phyloP scores from a whole-genome alignment of 495 filamentous ascomycete genomes.

The Tuber aestivum region DNA sequence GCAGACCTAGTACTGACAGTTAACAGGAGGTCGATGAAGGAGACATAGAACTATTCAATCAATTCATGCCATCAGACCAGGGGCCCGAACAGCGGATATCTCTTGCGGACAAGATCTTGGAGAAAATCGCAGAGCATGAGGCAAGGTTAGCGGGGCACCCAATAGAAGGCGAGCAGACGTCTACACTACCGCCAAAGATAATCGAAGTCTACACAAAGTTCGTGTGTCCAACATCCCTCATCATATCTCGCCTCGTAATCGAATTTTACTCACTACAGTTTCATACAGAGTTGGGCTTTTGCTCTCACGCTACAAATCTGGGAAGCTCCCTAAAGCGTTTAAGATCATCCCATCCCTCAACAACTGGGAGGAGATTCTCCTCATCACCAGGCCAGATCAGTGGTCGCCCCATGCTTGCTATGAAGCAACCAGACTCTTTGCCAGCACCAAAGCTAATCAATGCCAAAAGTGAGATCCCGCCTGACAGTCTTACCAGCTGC shows the following conservation, averaged over 20 bases:
- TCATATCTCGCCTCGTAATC: background rate
- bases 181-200: conserved; percentile 81
- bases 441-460: conserved; percentile 67
- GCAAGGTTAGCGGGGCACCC: conserved; percentile 52
- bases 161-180: conserved; percentile 63
- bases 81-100: conserved; percentile 60
- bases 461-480: conserved; percentile 52
- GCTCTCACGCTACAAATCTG: conserved; percentile 87
- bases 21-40: conserved; percentile 75
- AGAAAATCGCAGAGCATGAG: conserved; percentile 91
- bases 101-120: conserved; percentile 82
- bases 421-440: conserved; percentile 81
- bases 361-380: conserved; percentile 80
- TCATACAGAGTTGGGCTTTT: conserved; percentile 67
- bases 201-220: conserved; percentile 91
- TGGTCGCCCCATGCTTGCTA: conserved; percentile 87
- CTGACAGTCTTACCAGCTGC: background rate
- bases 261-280: conserved; percentile 9
- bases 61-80: conserved; percentile 62
- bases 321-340: conserved; percentile 92
- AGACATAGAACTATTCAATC: conserved; percentile 84
- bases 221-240: conserved; percentile 29
- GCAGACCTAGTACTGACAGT: background rate
- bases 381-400: conserved; percentile 69
- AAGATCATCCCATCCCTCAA: conserved; percentile 90